Base-by-base conservation (phyloP, 2,329 filamentous ascomycete genomes). In the Alternaria hordeiaustralica region DNA sequence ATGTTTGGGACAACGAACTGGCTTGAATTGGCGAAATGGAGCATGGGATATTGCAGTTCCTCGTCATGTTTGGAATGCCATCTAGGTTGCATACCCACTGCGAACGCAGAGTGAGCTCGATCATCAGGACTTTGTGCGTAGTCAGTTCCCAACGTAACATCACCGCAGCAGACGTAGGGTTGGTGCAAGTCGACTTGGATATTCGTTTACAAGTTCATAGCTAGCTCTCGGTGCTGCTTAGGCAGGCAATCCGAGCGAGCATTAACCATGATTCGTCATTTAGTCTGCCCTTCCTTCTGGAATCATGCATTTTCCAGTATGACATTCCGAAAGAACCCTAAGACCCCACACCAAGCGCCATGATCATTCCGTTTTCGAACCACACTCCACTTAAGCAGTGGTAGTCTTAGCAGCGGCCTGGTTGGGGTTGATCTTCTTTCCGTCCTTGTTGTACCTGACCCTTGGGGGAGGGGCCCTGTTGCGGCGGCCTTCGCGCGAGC, bases 401-500 rank as follows among this genome's bases (percentile, higher is more conserved):
- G 71, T 71, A 58, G 84, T 79, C 78, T 87, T 86, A 87, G 92
- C 93, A 80, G 88, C 87, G 84, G 93, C 90, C 86, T 93, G 90
- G 82, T 91, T 92, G 75, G 95, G 94, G 84, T 90, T 91, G 83
- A 99, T 90, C 92, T 99, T 99, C 94, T 99, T 99, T 89, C 94
- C 95, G 83, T 99, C 96, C 92, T 98, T 97, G 92, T 99, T 99
- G 93, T 97, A 99, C 81, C 96, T 89, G 81, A 99, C 94, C 83
- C 96, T 90, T 82, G 96, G 96, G 78, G 96, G 96, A 80, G 96
- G 96, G 80, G 95, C 95, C 85, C 96, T 93, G 93, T 99, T 99
- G 87, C 96, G 96, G 84, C 96, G 95, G 80, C 96, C 96, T 82
- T 92, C 94, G 78, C 92, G 90, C 76, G 96, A 99, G 81, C 96